phyloP scores from a whole-genome alignment of 2,329 filamentous ascomycete genomes.

The Rhynchosporium graminicola region DNA sequence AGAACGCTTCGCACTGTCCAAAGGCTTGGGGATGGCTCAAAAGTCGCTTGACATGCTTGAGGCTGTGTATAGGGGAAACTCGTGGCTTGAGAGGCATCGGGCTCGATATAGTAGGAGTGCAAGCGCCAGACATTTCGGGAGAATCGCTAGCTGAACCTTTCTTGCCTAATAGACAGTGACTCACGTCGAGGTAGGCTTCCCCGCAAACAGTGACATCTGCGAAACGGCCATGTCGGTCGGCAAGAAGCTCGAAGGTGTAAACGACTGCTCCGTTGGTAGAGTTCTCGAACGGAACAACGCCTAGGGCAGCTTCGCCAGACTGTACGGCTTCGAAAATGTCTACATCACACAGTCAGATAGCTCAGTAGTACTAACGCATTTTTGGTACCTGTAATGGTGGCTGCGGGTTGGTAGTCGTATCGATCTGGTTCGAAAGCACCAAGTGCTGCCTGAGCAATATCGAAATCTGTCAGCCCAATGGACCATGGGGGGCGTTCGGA shows the following conservation, averaged over 20 bases:
- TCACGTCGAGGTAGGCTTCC: constrained; percentile 84
- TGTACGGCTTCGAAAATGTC: constrained; percentile 84
- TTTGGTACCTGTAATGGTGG: constrained; percentile 45
- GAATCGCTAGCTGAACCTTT: constrained; percentile 27
- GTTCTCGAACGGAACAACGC: constrained; percentile 94
- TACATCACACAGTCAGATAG: constrained; percentile 38
- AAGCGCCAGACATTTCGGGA: constrained; percentile 46
- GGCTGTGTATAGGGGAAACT: constrained; percentile 50
- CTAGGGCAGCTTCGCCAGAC: constrained; percentile 61
- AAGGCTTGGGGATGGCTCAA: constrained; percentile 97
- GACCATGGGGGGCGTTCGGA: constrained; percentile 27
- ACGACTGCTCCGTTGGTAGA: constrained; percentile 92
- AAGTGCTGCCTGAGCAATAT: constrained; percentile 52
- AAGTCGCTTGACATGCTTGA: constrained; percentile 69
- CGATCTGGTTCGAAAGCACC: constrained; percentile 47
- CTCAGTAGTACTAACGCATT: neutral
- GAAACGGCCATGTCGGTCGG: constrained; percentile 67
- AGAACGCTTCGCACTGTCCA: constrained; percentile 82
- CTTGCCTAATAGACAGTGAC: constrained; percentile 79
- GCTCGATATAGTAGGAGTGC: constrained; percentile 51
- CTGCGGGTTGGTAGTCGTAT: constrained; percentile 45
- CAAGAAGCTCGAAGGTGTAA: constrained; percentile 85
- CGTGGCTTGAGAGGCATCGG: constrained; percentile 49
- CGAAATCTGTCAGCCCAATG: constrained; percentile 35
- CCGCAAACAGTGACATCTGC: constrained; percentile 73